Percentiles rank a stretch among this genome's conserved stretches.
These are phyloP conservation scores for Daldinia vernicosa DNA, from an alignment of 495 filamentous ascomycete species.

Conservation along the genomic window DNA sequence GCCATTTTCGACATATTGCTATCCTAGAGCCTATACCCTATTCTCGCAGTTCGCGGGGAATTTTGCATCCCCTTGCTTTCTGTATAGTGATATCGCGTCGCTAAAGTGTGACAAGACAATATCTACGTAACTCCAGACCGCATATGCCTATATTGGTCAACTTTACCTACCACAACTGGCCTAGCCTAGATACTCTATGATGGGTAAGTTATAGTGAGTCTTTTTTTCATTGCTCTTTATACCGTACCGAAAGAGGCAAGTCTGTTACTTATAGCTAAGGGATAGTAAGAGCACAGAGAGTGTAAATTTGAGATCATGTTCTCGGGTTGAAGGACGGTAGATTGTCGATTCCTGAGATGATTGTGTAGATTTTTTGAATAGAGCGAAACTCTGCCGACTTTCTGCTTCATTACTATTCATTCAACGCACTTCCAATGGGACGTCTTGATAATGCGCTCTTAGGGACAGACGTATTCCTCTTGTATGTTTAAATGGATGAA, in stretches of 20 bases:
- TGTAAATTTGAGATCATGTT: not conserved
- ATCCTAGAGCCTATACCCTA: not conserved
- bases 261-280: not conserved
- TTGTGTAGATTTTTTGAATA: no score
- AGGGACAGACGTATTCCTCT: no score
- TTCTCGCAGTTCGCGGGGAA: constrained; percentile 4
- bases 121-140: not conserved
- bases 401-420: no score
- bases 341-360: no score
- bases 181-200: not conserved
- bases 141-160: not conserved
- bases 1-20: not conserved
- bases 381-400: no score
- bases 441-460: no score
- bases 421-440: no score
- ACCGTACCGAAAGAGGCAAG: not conserved
- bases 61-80: constrained; percentile 13
- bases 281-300: not conserved
- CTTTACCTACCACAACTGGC: not conserved
- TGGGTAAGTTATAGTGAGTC: not conserved
- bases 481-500: no score
- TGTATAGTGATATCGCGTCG: not conserved
- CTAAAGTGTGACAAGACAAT: not conserved
- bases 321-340: not conserved
- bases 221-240: not conserved